A percentile compares a stretch with the other conserved stretches of the same genome.
phyloP scores from a whole-genome alignment of 495 filamentous ascomycete species.

The Choiromyces venosus region DNA sequence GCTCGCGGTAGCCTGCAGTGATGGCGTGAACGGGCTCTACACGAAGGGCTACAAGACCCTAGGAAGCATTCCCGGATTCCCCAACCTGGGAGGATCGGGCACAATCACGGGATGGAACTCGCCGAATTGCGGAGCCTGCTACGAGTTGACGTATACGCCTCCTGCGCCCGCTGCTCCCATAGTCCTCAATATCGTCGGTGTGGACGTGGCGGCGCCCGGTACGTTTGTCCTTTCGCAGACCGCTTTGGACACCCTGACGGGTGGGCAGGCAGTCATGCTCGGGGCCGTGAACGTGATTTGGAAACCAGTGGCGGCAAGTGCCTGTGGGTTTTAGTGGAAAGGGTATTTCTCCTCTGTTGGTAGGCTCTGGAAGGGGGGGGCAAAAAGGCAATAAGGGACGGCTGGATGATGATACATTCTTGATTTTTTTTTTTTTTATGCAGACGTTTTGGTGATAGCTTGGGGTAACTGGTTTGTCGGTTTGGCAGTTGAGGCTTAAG shows the following conservation, averaged over 20 bases:
- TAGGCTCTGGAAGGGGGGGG: not conserved
- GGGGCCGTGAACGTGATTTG: constrained; percentile 55
- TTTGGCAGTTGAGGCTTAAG: not conserved
- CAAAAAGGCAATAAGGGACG: not conserved
- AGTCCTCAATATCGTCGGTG: constrained; percentile 57
- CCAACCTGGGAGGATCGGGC: constrained; percentile 58
- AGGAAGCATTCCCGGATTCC: constrained; percentile 46
- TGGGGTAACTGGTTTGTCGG: not conserved
- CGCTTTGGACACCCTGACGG: constrained; percentile 65
- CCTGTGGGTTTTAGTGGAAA: constrained; percentile 7
- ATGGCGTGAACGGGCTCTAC: constrained; percentile 56
- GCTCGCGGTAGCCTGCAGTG: constrained; percentile 51
- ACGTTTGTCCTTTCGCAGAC: constrained; percentile 49
- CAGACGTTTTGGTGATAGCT: not conserved
- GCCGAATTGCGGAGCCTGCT: constrained; percentile 64
- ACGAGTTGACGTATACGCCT: constrained; percentile 51
- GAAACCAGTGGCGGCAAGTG: not conserved
- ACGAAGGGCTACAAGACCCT: constrained; percentile 50
- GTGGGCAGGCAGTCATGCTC: constrained; percentile 50
- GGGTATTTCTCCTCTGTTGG: not conserved
- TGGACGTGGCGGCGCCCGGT: constrained; percentile 58
- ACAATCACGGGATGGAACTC: constrained; percentile 58
- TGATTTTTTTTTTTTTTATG: not conserved
- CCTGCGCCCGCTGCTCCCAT: constrained; percentile 46
- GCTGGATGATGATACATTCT: not conserved